phyloP scores from a whole-genome alignment of 495 filamentous ascomycete genomes.

The Penicillium ochrochloron region DNA sequence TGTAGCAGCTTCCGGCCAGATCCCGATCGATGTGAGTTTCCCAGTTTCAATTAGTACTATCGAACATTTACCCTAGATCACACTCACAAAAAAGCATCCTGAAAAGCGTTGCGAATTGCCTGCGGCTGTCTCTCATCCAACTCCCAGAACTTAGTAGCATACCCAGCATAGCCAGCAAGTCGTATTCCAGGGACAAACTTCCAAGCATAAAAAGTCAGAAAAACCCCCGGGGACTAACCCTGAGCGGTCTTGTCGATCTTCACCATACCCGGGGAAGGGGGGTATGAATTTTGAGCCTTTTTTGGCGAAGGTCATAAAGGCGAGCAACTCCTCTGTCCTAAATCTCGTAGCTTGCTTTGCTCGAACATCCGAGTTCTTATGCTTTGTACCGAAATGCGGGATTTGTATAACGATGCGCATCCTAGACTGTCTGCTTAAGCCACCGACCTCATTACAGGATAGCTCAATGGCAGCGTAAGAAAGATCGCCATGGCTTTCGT shows the following conservation, averaged over 20 bases:
- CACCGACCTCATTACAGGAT: neutral
- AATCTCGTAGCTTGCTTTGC: neutral
- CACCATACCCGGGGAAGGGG: neutral
- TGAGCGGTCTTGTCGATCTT: neutral
- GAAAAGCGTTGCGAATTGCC: neutral
- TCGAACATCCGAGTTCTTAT: neutral
- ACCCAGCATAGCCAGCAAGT: neutral
- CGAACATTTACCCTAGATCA: neutral
- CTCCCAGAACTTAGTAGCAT: neutral
- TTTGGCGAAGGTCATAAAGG: constrained; percentile 2
- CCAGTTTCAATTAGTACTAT: neutral
- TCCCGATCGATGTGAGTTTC: neutral
- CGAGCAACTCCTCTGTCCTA: neutral
- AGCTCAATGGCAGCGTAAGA: neutral
- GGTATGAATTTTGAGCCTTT: neutral
- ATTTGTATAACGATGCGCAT: neutral
- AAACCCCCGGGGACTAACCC: constrained; percentile 4
- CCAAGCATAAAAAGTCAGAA: constrained; percentile 4
- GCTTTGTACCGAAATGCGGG: neutral
- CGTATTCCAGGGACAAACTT: constrained; percentile 8
- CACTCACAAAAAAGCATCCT: neutral
- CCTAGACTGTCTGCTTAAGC: neutral
- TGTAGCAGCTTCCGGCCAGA: neutral
- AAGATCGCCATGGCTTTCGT: neutral
- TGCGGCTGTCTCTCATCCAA: neutral